Evolutionary conservation across 306 rosid species (phyloP).

Genomic region (Quercus cerris): DNA sequence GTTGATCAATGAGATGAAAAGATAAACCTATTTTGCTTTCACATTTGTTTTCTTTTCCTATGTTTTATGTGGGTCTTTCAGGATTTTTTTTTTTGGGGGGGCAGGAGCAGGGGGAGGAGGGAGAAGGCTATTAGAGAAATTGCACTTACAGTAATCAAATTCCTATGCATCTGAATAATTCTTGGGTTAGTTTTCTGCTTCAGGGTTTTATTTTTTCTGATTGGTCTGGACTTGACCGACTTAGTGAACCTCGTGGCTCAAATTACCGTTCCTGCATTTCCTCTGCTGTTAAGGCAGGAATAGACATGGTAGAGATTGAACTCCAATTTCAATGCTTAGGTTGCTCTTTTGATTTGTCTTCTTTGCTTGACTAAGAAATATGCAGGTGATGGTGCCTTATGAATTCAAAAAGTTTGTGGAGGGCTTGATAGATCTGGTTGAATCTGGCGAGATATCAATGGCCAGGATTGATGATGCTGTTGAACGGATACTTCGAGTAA

Average conservation of each 20-base stretch:
- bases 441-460: constrained; percentile 36
- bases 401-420: constrained; percentile 29
- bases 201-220: constrained; percentile 90
- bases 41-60: background rate
- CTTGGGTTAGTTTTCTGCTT: constrained; percentile 16
- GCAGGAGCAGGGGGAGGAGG: background rate
- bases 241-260: constrained; percentile 56
- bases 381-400: constrained; percentile 57
- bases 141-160: background rate
- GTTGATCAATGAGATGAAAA: background rate
- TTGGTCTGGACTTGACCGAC: constrained; percentile 77
- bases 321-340: constrained; percentile 12
- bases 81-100: no score
- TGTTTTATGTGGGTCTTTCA: background rate
- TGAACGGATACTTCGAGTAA: constrained; percentile 55
- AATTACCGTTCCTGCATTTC: constrained; percentile 62
- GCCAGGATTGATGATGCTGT: constrained; percentile 48
- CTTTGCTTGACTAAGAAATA: constrained; percentile 3
- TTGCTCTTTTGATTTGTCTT: background rate
- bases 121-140: background rate
- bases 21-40: background rate
- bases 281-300: constrained; percentile 71
- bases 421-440: constrained; percentile 30
- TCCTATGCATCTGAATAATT: constrained; percentile 3
- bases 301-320: constrained; percentile 68